These are phyloP conservation scores for Amauroascus verrucosus DNA, from an alignment of 2,329 filamentous ascomycete genomes.

Conservation along the genomic window DNA sequence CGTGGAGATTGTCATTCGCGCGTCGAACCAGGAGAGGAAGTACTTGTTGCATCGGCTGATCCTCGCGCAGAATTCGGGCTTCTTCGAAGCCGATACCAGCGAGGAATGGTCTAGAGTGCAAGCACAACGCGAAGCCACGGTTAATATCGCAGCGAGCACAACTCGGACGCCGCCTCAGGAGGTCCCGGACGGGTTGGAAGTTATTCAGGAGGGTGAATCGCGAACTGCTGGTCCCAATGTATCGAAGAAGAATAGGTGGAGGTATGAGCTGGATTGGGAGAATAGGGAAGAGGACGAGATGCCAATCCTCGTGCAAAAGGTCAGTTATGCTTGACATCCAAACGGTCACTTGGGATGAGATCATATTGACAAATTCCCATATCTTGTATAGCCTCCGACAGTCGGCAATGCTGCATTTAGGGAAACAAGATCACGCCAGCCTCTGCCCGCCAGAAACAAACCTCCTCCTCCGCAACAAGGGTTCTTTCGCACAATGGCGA, in stretches of 20 bases:
- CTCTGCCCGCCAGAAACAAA: slow-evolving; percentile 51
- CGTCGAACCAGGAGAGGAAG: slow-evolving; percentile 58
- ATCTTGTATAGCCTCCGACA: slow-evolving; percentile 17
- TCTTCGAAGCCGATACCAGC: slow-evolving; percentile 79
- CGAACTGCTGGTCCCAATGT: slow-evolving; percentile 30
- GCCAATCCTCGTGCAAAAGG: slow-evolving; percentile 79
- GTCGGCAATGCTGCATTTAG: slow-evolving; percentile 48
- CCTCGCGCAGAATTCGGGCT: slow-evolving; percentile 79
- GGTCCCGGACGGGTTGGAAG: slow-evolving; percentile 34
- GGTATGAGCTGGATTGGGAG: slow-evolving; percentile 76
- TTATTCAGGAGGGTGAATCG: slow-evolving; percentile 26
- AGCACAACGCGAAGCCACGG: slow-evolving; percentile 17
- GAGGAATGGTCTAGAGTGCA: slow-evolving; percentile 58
- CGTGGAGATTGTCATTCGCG: slow-evolving; percentile 73
- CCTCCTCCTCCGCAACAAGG: slow-evolving; percentile 51
- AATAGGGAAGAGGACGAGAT: slow-evolving; percentile 59
- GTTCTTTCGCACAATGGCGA: slow-evolving; percentile 83
- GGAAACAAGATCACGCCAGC: slow-evolving; percentile 30
- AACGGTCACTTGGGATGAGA: no score
- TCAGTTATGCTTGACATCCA: slow-evolving; percentile 25
- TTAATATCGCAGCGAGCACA: neutral
- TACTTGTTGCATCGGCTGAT: slow-evolving; percentile 85
- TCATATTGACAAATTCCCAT: neutral
- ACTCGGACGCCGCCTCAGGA: slow-evolving; percentile 41
- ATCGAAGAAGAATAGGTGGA: slow-evolving; percentile 57